These are phyloP conservation scores for Diplodia seriata DNA, from an alignment of 2,329 filamentous ascomycete genomes.

Conservation along the genomic window DNA sequence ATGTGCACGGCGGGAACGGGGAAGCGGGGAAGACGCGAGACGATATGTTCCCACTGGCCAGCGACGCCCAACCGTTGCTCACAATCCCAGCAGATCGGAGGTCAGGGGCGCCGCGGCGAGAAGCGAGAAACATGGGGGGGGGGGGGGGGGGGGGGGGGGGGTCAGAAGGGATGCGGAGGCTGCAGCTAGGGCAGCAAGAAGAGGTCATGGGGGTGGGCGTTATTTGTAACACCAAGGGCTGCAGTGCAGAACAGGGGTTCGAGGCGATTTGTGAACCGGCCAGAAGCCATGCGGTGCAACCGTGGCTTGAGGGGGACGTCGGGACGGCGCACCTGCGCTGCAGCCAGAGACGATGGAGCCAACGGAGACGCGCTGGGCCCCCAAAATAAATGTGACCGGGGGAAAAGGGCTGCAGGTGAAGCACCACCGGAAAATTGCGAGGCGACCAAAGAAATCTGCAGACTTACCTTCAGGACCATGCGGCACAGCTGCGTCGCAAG, in stretches of 20 bases:
- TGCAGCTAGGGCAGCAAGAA: slow-evolving; percentile 14
- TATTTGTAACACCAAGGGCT: slow-evolving; percentile 25
- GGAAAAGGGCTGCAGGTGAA: slow-evolving; percentile 27
- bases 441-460: slow-evolving; percentile 24
- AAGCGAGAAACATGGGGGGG: slow-evolving; percentile 27
- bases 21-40: slow-evolving; percentile 24
- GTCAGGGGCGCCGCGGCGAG: slow-evolving; percentile 27
- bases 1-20: slow-evolving; percentile 24
- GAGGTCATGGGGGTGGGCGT: slow-evolving; percentile 13
- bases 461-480: slow-evolving; percentile 87
- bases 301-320: slow-evolving; percentile 27
- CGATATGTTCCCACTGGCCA: slow-evolving; percentile 14
- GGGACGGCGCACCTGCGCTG: slow-evolving; percentile 29
- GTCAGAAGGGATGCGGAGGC: neutral
- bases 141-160: no score
- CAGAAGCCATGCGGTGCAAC: slow-evolving; percentile 26
- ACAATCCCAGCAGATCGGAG: slow-evolving; percentile 20
- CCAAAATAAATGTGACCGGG: slow-evolving; percentile 24
- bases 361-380: slow-evolving; percentile 35
- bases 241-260: slow-evolving; percentile 20
- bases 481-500: slow-evolving; percentile 96
- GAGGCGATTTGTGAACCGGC: neutral
- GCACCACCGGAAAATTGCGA: slow-evolving; percentile 29
- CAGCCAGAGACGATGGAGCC: slow-evolving; percentile 32
- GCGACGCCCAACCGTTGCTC: slow-evolving; percentile 10